phyloP scores from a whole-genome alignment of 1,284 basidiomycete genomes.

The Heterobasidion irregulare region DNA sequence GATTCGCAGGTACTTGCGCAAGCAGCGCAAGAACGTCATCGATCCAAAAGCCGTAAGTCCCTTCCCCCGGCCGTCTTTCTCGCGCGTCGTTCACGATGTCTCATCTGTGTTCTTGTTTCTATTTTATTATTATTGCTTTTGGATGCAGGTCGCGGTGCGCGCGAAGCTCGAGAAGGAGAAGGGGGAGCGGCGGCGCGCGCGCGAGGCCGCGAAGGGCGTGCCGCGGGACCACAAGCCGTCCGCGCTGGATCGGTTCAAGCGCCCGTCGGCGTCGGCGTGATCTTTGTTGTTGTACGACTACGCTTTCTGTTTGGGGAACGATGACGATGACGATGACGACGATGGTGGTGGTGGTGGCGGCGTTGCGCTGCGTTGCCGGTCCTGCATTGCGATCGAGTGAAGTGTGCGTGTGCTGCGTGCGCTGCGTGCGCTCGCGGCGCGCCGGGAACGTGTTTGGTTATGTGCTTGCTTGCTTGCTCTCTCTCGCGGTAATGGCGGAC shows the following conservation, averaged over 20 bases:
- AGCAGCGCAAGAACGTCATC: slow-evolving; percentile 90
- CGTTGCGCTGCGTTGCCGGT: too few species aligned
- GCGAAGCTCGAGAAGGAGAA: slow-evolving; percentile 60
- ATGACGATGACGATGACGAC: too few species aligned
- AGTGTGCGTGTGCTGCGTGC: too few species aligned
- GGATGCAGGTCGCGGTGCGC: slow-evolving; percentile 47
- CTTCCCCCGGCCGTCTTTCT: not conserved
- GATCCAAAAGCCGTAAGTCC: slow-evolving; percentile 74
- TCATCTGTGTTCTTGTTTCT: too few species aligned
- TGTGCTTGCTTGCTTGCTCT: too few species aligned
- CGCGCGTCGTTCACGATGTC: not conserved
- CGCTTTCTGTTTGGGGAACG: too few species aligned
- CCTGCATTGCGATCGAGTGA: too few species aligned
- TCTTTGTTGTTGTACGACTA: too few species aligned
- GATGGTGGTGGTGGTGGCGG: too few species aligned
- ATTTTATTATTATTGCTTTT: not conserved
- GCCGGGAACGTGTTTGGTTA: too few species aligned
- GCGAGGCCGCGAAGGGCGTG: slow-evolving; percentile 30
- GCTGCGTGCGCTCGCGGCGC: too few species aligned
- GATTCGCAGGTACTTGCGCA: slow-evolving; percentile 55
- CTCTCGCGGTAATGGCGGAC: too few species aligned
- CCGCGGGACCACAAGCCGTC: slow-evolving; percentile 39
- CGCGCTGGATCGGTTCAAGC: slow-evolving; percentile 60
- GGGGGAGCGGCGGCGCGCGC: slow-evolving; percentile 41
- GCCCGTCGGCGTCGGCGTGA: not conserved